Evolutionary conservation across 306 rosid genomes (phyloP), one percentile per base, ranked within the genome.

Genomic region (Vachellia collinsii): DNA sequence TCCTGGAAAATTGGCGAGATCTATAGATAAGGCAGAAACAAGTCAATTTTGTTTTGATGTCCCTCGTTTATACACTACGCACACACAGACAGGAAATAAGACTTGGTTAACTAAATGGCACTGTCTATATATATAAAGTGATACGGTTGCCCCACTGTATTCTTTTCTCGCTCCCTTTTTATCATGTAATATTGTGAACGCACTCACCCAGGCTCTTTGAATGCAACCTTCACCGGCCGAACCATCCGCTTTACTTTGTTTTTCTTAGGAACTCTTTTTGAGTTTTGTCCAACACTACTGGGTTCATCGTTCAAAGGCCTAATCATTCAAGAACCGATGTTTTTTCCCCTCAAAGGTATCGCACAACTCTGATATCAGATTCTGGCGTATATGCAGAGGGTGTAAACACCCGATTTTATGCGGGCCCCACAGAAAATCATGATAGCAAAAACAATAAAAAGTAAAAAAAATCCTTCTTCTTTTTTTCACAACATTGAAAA

Each of bases 181-280:
- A 50, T 51, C 75, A 12, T 48, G 38, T 8, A 14, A 51, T 53
- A 4, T 17, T 23, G 68, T 29, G 34, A n/a, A 29, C 2, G 34
- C 34, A 23, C 46, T 34, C n/a, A 68, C 50, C 9, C 22, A 47
- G 43, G 68, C 42, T 65, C 39, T 44, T 65, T 48, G 20, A 19
- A 29, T 68, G 5, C 36, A n/a, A 56, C 66, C 66, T 50, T 20
- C 74, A 22, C 67, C 81, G 56, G 74, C 37, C 50, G 19, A 50
- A 51, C 36, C 77, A 48, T 70, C 5, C 44, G 2, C 22, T 16
- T 25, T 47, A 29, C 39, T 14, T 29, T 44, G 17, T 6, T 70
- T 25, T 23, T 23, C 11, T 42, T 12, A 22, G 34, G 20, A 44
- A 23, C 13, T 46, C 39, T 47, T 16, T 22, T 29, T 7, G 8